Percentiles rank a stretch among this genome's conserved stretches.
Evolutionary conservation across 2,329 filamentous ascomycete species (phyloP).

Genomic region (Fusarium sp.): DNA sequence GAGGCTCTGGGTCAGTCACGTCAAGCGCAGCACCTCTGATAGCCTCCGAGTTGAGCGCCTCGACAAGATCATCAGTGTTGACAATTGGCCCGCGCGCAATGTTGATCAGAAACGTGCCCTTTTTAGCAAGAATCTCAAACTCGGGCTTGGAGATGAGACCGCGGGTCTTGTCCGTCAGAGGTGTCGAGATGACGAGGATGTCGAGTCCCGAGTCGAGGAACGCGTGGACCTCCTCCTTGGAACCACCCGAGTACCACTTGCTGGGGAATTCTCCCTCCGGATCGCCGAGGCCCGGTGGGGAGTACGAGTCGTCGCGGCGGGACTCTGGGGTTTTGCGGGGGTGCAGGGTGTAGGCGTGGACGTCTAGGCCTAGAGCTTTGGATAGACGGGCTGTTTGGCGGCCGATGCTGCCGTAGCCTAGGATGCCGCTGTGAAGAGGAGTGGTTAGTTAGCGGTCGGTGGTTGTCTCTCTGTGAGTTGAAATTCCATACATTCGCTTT

Average conservation of each 20-base stretch:
- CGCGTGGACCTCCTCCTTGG: constrained; percentile 57
- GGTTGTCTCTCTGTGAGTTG: fast-evolving
- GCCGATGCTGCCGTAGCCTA: constrained; percentile 67
- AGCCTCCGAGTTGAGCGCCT: constrained; percentile 62
- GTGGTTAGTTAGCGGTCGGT: constrained; percentile 4
- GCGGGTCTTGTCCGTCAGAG: constrained; percentile 60
- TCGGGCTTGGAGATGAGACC: constrained; percentile 63
- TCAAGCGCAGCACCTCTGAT: constrained; percentile 76
- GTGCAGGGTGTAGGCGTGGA: constrained; percentile 80
- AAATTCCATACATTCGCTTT: constrained; percentile 59
- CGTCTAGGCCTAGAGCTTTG: constrained; percentile 74
- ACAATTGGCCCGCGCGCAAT: constrained; percentile 71
- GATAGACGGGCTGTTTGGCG: constrained; percentile 67
- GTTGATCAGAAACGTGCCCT: constrained; percentile 73
- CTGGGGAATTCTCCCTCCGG: constrained; percentile 60
- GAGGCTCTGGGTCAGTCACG: constrained; percentile 82
- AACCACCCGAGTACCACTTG: constrained; percentile 62
- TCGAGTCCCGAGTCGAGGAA: constrained; percentile 65
- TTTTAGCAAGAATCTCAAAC: constrained; percentile 58
- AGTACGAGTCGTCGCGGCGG: constrained; percentile 71
- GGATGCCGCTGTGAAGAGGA: constrained; percentile 54
- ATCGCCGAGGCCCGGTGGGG: constrained; percentile 73
- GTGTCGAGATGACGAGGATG: constrained; percentile 63
- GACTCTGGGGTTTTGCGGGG: constrained; percentile 74
- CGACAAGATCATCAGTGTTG: constrained; percentile 67